Evolutionary conservation across 768 basidiomycete genomes (phyloP).

Genomic region (Kwoniella sp.): DNA sequence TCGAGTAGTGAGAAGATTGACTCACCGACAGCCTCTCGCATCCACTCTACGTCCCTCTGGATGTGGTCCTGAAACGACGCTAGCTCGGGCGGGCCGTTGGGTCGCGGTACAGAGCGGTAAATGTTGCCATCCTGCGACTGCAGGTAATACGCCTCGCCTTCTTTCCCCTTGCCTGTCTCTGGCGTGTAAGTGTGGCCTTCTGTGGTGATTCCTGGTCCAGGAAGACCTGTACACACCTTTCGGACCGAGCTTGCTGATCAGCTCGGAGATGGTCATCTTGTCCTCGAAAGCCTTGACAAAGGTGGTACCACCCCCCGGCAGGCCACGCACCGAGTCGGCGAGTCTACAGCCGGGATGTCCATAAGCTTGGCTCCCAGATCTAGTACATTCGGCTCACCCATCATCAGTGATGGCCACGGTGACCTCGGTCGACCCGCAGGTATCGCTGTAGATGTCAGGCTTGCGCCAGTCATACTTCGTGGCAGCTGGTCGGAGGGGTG

Average conservation of each 20-base stretch:
- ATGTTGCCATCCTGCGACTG: conserved; percentile 92
- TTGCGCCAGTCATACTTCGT: conserved; percentile 61
- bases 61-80: conserved; percentile 62
- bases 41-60: conserved; percentile 66
- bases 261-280: conserved; percentile 61
- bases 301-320: conserved; percentile 58
- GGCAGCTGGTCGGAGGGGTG: conserved; percentile 35
- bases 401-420: conserved; percentile 79
- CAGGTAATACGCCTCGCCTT: conserved; percentile 61
- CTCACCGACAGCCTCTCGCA: conserved; percentile 71
- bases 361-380: neutral
- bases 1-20: conserved; percentile 8
- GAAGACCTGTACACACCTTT: conserved; percentile 28
- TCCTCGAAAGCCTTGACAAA: conserved; percentile 73
- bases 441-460: conserved; percentile 52
- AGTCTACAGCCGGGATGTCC: conserved; percentile 53
- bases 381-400: conserved; percentile 56
- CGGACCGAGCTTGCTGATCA: conserved; percentile 54
- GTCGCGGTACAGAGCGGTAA: conserved; percentile 49
- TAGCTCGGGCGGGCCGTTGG: conserved; percentile 55
- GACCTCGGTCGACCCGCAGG: conserved; percentile 59
- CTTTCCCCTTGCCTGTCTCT: conserved; percentile 12
- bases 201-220: no score
- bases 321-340: conserved; percentile 66
- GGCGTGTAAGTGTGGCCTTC: neutral